A percentile compares a stretch with the other conserved stretches of the same genome.
These are phyloP conservation scores for Grigorovia yakushimaensis DNA, from an alignment of 805 yeast genomes.

Conservation along the genomic window DNA sequence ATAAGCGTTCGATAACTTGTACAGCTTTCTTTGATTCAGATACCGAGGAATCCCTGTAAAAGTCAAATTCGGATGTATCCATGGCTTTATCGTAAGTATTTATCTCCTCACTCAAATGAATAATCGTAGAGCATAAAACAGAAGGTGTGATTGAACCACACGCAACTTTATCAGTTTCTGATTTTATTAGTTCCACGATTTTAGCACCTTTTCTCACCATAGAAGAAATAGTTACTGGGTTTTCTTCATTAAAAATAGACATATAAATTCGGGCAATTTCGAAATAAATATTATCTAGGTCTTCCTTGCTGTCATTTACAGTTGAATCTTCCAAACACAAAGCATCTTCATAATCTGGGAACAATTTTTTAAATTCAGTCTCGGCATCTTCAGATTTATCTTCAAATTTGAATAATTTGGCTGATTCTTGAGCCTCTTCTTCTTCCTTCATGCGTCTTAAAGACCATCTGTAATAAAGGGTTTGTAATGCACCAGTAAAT, in stretches of 20 bases:
- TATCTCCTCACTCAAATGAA: constrained; percentile 29
- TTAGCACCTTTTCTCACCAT: constrained; percentile 36
- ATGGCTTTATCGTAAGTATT: constrained; percentile 18
- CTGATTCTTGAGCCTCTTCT: constrained; percentile 37
- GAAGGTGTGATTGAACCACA: constrained; percentile 21
- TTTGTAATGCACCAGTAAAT: constrained; percentile 41
- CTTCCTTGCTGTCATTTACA: constrained; percentile 5
- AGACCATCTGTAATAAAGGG: constrained; percentile 75
- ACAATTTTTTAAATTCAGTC: constrained; percentile 66
- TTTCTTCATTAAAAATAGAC: constrained; percentile 29
- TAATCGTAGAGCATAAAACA: constrained; percentile 29
- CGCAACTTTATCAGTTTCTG: constrained; percentile 16
- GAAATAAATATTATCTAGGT: constrained; percentile 39
- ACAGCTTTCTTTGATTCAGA: constrained; percentile 55
- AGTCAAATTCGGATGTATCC: constrained; percentile 31
- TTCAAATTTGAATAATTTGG: constrained; percentile 54
- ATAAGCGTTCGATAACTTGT: constrained; percentile 35
- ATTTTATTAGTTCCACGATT: constrained; percentile 23
- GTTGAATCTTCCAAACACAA: constrained; percentile 14
- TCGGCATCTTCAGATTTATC: constrained; percentile 62
- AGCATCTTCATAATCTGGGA: constrained; percentile 76
- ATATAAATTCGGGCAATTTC: constrained; percentile 42
- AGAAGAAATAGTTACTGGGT: constrained; percentile 12
- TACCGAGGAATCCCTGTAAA: constrained; percentile 56
- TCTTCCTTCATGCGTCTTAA: constrained; percentile 57